These are phyloP conservation scores for Nakataea oryzae DNA, from an alignment of 2,329 filamentous ascomycete species.

Conservation along the genomic window DNA sequence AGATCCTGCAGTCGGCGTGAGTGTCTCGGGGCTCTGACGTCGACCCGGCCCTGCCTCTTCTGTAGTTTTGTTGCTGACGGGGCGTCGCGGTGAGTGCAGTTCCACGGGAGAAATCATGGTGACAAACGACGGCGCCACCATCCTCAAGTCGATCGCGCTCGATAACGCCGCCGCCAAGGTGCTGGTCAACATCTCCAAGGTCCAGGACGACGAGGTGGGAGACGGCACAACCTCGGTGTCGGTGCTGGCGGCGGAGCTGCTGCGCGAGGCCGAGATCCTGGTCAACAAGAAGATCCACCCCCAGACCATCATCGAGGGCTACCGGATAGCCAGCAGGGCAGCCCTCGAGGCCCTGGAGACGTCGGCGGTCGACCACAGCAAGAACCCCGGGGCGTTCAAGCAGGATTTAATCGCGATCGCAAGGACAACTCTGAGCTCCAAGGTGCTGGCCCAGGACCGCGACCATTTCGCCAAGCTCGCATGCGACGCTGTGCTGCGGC, in stretches of 20 bases:
- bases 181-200: slow-evolving; percentile 97
- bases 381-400: slow-evolving; percentile 71
- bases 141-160: slow-evolving; percentile 94
- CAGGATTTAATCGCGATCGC: slow-evolving; percentile 86
- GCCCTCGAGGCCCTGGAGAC: slow-evolving; percentile 77
- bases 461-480: slow-evolving; percentile 86
- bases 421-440: slow-evolving; percentile 90
- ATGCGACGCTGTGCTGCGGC: slow-evolving; percentile 79
- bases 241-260: slow-evolving; percentile 85
- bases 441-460: slow-evolving; percentile 89
- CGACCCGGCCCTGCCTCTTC: slow-evolving; percentile 5
- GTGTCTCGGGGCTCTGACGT: neutral
- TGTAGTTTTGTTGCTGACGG: slow-evolving; percentile 6
- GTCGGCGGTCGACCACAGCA: slow-evolving; percentile 82
- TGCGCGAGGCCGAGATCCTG: slow-evolving; percentile 93
- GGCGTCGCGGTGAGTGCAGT: slow-evolving; percentile 30
- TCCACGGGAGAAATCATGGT: slow-evolving; percentile 97
- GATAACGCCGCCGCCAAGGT: slow-evolving; percentile 98
- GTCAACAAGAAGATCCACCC: slow-evolving; percentile 98
- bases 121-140: slow-evolving; percentile 97
- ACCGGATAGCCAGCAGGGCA: slow-evolving; percentile 89
- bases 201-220: slow-evolving; percentile 97
- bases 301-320: slow-evolving; percentile 98
- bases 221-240: slow-evolving; percentile 98
- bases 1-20: slow-evolving; percentile 88